These are phyloP conservation scores for Fomes fomentarius DNA, from an alignment of 1,284 basidiomycete genomes.

Conservation along the genomic window DNA sequence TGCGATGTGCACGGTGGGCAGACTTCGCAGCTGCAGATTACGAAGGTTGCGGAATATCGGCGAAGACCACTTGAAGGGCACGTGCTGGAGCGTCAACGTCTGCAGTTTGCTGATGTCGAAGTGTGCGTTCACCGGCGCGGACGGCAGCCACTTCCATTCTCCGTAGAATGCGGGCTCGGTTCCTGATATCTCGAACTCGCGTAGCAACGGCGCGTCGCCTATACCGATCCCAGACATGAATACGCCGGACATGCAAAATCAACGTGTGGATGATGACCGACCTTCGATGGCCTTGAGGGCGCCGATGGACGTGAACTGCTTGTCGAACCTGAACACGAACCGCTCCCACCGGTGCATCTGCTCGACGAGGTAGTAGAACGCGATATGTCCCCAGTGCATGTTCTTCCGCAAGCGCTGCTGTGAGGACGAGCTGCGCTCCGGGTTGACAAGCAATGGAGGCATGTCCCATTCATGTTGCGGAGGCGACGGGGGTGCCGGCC, in stretches of 20 bases:
- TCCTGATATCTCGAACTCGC: conserved; percentile 76
- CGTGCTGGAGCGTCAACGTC: conserved; percentile 64
- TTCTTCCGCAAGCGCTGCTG: conserved; percentile 40
- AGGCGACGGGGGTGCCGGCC: conserved; percentile 13
- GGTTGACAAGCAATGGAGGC: conserved; percentile 16
- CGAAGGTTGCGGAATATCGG: conserved; percentile 64
- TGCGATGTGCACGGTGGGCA: conserved; percentile 62
- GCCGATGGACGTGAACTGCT: conserved; percentile 67
- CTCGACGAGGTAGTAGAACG: conserved; percentile 72
- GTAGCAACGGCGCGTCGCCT: conserved; percentile 72
- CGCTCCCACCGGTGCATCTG: conserved; percentile 81
- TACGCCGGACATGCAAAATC: neutral
- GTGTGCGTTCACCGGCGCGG: conserved; percentile 40
- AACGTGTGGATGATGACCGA: conserved; percentile 37
- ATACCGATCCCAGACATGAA: conserved; percentile 4
- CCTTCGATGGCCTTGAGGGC: conserved; percentile 72
- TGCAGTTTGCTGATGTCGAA: conserved; percentile 49
- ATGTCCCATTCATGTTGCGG: conserved; percentile 24
- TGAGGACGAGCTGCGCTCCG: conserved; percentile 16
- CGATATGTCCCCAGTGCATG: conserved; percentile 77
- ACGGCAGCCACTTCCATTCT: conserved; percentile 76
- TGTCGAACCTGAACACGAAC: conserved; percentile 77
- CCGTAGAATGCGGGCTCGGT: conserved; percentile 61
- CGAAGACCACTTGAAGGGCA: conserved; percentile 76
- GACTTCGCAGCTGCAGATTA: conserved; percentile 61